Evolutionary conservation across 139 green algal genomes (phyloP), one percentile per base, ranked within the genome.

Genomic region (Edaphochlamys debaryana): DNA sequence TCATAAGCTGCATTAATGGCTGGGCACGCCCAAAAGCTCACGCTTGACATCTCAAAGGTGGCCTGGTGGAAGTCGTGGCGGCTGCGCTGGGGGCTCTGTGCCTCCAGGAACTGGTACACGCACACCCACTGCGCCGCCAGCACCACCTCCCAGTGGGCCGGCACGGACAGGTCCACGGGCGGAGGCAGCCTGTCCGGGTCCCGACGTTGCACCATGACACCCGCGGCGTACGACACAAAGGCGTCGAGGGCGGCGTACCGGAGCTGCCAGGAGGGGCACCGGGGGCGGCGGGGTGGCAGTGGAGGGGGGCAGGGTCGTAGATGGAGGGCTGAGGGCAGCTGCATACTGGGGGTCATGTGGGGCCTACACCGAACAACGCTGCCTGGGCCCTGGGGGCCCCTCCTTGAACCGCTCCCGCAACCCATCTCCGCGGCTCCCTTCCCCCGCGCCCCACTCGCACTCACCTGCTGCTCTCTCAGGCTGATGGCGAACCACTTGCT

Each of bases 171-270:
- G 48, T 84, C 78, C 30, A 77, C 50, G 5, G 66, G 36, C 42
- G 30, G 15, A 32, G 70, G 32, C 20, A 30, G 20, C 20, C 41
- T 27, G 45, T 9, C 23, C 4, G 45, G 3, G 62, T 6, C 1
- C 17, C 36, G 34, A 4, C 30, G 66, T 29, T 69, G 48, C 78
- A 84, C 34, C 2, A 7, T 6, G n/a, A 77, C 78, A 17, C 66
- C 78, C 5, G 66, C 48, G 13, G 78, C 66, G 66, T 84, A 84
- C 66, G 78, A 84, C 78, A 84, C 78, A 36, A 84, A 84, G 48
- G 78, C 78, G 36, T 84, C 66, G 36, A 84, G 78, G 5, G 78
- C 78, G 11, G 22, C 78, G 78, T 84, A 84, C 48, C 45, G 64
- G 27, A 60, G 5, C 78, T 84, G 78, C 25, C 2, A 8, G 54